Evolutionary conservation across 31 red algal genomes (phyloP).

Genomic region (Pterothamnion heteromorphum): DNA sequence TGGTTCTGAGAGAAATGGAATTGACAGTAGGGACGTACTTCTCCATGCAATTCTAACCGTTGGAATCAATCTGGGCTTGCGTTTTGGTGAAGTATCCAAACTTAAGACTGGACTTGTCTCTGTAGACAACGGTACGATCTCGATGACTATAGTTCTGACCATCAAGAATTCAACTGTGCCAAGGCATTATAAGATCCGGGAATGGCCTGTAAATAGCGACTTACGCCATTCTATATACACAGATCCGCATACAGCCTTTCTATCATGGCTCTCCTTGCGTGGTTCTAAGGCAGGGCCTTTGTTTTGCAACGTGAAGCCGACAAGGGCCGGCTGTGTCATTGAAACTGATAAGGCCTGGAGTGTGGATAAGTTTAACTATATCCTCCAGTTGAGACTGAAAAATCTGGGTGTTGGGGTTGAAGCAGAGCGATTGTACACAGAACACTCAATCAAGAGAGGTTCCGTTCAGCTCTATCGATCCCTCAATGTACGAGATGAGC

Average conservation of each 20-base stretch:
- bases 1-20: background rate
- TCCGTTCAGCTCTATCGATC: slow-evolving; percentile 44
- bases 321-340: background rate
- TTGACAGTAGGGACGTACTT: slow-evolving; percentile 23
- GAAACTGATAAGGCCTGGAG: background rate
- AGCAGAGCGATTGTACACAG: background rate
- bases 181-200: background rate
- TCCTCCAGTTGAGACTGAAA: background rate
- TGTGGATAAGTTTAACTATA: background rate
- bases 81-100: slow-evolving; percentile 48
- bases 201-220: slow-evolving; percentile 19
- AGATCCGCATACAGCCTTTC: slow-evolving; percentile 23
- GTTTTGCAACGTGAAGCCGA: slow-evolving; percentile 40
- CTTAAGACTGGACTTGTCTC: background rate
- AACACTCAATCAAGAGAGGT: slow-evolving; percentile 45
- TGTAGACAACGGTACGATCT: background rate
- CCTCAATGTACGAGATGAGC: slow-evolving; percentile 15
- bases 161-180: slow-evolving; percentile 16
- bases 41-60: slow-evolving; percentile 48
- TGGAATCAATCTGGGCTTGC: slow-evolving; percentile 39
- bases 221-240: background rate
- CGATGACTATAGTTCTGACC: background rate
- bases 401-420: background rate
- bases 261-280: slow-evolving; percentile 49
- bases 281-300: slow-evolving; percentile 26